Evolutionary conservation across 306 rosid species (phyloP).

Genomic region (Dalbergia oliveri): DNA sequence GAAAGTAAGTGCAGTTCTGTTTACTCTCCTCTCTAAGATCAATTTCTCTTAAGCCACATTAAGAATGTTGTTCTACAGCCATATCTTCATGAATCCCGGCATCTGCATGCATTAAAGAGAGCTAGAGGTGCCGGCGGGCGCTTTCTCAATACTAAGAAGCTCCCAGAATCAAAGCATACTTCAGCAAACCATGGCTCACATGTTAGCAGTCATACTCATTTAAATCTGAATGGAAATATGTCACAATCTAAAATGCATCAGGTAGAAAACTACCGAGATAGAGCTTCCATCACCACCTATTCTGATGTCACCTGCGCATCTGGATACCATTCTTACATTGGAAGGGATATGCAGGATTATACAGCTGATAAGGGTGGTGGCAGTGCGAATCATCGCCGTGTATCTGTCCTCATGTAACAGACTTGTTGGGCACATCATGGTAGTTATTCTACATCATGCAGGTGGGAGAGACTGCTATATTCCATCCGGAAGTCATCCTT

Average conservation of each 20-base stretch:
- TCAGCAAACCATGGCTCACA: constrained; percentile 43
- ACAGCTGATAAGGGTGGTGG: constrained; percentile 47
- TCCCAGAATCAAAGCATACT: constrained; percentile 43
- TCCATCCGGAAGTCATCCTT: constrained; percentile 83
- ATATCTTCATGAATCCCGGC: constrained; percentile 81
- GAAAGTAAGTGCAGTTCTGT: constrained; percentile 60
- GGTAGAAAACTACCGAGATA: constrained; percentile 51
- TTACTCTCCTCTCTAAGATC: neutral
- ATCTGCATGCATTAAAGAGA: constrained; percentile 75
- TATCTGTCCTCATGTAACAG: constrained; percentile 53
- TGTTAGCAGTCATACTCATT: constrained; percentile 37
- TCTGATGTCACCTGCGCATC: constrained; percentile 35
- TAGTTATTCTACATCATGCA: constrained; percentile 42
- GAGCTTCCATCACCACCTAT: constrained; percentile 48
- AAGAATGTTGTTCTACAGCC: constrained; percentile 59
- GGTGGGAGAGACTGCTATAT: constrained; percentile 28
- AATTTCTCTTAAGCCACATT: neutral
- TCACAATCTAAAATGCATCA: constrained; percentile 48
- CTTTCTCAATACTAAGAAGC: constrained; percentile 64
- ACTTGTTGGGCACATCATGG: constrained; percentile 31
- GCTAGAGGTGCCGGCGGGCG: constrained; percentile 85
- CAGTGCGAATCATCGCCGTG: constrained; percentile 53
- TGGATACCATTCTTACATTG: constrained; percentile 58
- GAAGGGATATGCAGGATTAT: constrained; percentile 46
- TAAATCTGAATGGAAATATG: constrained; percentile 44